Base-by-base conservation (phyloP, 495 filamentous ascomycete species). In the Trichocladium antarcticum region DNA sequence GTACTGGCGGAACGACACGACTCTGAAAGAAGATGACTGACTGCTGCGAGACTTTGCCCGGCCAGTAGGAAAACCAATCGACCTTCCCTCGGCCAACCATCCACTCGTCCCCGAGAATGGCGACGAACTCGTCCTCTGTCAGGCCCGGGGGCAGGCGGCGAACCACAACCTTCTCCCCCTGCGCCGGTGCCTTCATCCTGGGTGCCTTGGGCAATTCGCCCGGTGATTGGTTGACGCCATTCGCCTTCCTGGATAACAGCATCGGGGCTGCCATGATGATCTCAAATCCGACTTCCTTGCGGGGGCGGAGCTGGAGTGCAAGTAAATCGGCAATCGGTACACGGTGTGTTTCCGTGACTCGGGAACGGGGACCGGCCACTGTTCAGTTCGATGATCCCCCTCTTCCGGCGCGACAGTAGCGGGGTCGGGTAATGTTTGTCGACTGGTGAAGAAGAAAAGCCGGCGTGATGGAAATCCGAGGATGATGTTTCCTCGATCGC, bases 41-140 rank as follows among this genome's bases (percentile, higher is more conserved):
- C 89, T 97, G 87, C 58, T 84, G 85, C 4, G 90, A 92, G 20
- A 89, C 71, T 58, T 94, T 93, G 56, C 92, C 92, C 22, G 79
- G 71, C 53, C 80, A 79, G 68, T 83, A 98, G 29, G 71, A 65
- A 42, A 81, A 69, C 84, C 84, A 95, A 57, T 93, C 89, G 6
- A 89, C 79, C 64, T 82, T 95, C 10, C 87, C 87, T 20, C 74
- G 75, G 15, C 84, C 82, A 2, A 76, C 49, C 55, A 78, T 87
- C 86, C 89, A 96, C 49, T 88, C 85, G 2, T 84, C 78, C n/a
- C 88, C 88, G 37, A 96, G 59, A 10, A 76, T 70, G 20, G 64
- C 64, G 55, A 82, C 74, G 42, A 95, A 89, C 55, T 98, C 92
- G 0, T 71, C 65, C 55, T 87, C 80, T 3, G 84, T 95, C 53